Base-by-base conservation (phyloP, 2,329 filamentous ascomycete species). In the Stagonosporopsis tanaceti region DNA sequence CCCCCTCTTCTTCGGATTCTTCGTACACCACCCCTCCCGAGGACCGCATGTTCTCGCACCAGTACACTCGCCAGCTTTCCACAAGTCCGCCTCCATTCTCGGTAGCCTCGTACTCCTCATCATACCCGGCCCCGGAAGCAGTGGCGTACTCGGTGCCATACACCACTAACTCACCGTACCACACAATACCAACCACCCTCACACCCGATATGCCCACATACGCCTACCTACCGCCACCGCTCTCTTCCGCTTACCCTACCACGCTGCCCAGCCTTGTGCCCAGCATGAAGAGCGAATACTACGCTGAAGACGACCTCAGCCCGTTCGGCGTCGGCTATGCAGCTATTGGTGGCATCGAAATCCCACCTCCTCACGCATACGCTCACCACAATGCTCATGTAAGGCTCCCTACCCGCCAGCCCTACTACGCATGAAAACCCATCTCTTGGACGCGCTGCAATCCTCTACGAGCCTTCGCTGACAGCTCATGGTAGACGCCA, bases 371-470 rank as follows among this genome's bases (percentile, higher is more conserved):
- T 56, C 82, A 85, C 66, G 80, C 84, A 25, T 92, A 91, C 80
- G 85, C 89, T 74, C 81, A 87, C 67, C 85, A 86, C 76, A 85
- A 86, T 78, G 85, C 88, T 83, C 89, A 91, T 86, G 90, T 93
- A 88, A 89, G 87, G 88, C 79, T 79, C 76, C 80, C 74, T 61
- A 66, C 72, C 70, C 71, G 72, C 64, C 74, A 75, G 64, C 62
- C 69, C 58, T 76, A 75, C 63, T 76, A 72, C 68, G 69, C 74
- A 65, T 74, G 60, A 65, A 64, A 54, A 53, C 57, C 64, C 65
- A 67, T 47, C 70, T 70, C 67, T 70, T 70, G 46, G 59, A 57
- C 44, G 52, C 58, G 48, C 62, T 59, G 62, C 63, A 59, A 62
- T 59, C 54, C 54, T 67, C 64, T 64, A 69, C 69, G 68, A 70